phyloP scores from a whole-genome alignment of 306 rosid genomes.

The Trifolium fragiferum region DNA sequence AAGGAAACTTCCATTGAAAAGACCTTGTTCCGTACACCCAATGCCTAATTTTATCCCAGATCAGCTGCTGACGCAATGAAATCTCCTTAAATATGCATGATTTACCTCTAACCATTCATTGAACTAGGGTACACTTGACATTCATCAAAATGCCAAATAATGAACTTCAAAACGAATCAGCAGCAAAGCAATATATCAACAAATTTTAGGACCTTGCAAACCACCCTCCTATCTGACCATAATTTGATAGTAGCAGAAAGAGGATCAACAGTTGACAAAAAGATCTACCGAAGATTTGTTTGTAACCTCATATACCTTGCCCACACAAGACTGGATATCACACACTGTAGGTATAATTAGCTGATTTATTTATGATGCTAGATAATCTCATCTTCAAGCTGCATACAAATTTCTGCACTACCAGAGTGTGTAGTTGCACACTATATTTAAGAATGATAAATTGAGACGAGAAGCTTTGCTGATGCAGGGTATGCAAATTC shows the following conservation, averaged over 20 bases:
- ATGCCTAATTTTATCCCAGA: slow-evolving; percentile 10
- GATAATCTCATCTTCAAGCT: not conserved
- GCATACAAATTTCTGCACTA: not conserved
- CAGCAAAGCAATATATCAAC: not conserved
- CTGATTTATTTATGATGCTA: not conserved
- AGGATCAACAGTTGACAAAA: not conserved
- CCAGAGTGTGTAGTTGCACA: not conserved
- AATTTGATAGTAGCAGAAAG: not conserved
- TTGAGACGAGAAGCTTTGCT: not conserved
- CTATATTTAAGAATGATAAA: not conserved
- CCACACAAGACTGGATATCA: not conserved
- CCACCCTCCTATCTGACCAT: not conserved
- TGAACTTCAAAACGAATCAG: not conserved
- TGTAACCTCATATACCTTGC: not conserved
- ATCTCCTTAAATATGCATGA: slow-evolving; percentile 9
- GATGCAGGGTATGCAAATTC: not conserved
- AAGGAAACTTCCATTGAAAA: not conserved
- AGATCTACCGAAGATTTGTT: too few relatives aligned
- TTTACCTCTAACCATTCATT: not conserved
- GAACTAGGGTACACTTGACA: not conserved
- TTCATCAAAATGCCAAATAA: slow-evolving; percentile 7
- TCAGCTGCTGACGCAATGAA: not conserved
- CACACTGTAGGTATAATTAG: not conserved
- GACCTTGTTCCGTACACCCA: not conserved
- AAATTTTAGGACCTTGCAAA: not conserved